Evolutionary conservation across 2,329 filamentous ascomycete genomes (phyloP), one percentile per base, ranked within the genome.

Genomic region (Aureobasidium uvarum): DNA sequence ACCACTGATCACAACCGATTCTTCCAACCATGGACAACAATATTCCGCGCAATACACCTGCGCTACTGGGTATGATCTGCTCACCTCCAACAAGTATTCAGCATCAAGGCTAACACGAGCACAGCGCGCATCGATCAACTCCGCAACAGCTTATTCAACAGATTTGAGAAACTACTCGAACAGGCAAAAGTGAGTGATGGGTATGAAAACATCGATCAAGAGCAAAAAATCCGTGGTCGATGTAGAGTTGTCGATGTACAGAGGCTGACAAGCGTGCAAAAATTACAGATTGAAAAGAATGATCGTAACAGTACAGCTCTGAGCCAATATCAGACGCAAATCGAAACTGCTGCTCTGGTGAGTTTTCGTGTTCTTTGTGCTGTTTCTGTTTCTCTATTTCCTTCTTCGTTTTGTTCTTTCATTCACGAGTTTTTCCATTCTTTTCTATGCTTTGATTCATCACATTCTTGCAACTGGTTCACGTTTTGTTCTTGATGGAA

Each of bases 301-400:
- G 84, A 84, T 70, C 79, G 84, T 67, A 82, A 81, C 25, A 79
- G 80, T 18, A 84, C 84, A 2, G 84, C 85, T 5, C 80, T 85
- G 18, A 82, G 83, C 68, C 81, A 84, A 20, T 83, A 85, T 66
- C 81, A 85, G 67, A 82, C 87, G 38, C 81, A 84, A 65, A 82
- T 85, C 7, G 84, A 87, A 70, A 85, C 83, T 4, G 81, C 83
- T 13, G 83, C 83, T 16, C 73, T 89, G 73, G 85, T 86, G 73
- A 66, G 78, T 75, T 25, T 3, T 48, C 10, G 18, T 18, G 16
- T 1, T 48, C 23, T 48, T 16, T 23, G n/a, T 10, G 5, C 45
- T 7, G 13, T 48, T 5, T 38, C 23, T 38, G 13, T 31, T 31
- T 59, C 38, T 13, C 14, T 3, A 28, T 28, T 56, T 31, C 6